Evolutionary conservation across 164 flowering plant genomes (phyloP).

Genomic region (Vitis amurensis): DNA sequence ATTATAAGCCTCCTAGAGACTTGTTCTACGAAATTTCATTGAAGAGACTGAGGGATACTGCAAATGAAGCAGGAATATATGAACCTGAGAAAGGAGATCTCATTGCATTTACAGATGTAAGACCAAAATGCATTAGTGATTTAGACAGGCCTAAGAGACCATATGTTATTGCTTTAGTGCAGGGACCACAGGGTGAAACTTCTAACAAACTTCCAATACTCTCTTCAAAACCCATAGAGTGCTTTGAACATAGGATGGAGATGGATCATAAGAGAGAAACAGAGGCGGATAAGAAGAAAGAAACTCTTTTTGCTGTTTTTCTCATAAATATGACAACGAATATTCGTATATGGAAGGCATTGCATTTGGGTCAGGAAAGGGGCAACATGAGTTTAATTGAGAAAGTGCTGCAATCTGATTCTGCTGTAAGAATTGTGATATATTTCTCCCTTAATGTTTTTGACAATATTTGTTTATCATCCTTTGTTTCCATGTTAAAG

Average conservation of each 20-base stretch:
- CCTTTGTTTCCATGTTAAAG: too few species aligned
- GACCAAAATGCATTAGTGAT: constrained; percentile 28
- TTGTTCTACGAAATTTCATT: constrained; percentile 14
- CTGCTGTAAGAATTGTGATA: constrained; percentile 16
- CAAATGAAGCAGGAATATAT: constrained; percentile 2
- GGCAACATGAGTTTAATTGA: constrained; percentile 26
- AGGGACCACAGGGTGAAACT: background rate
- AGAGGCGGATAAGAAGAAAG: background rate
- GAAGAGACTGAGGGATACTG: background rate
- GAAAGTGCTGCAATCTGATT: constrained; percentile 21
- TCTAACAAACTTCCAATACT: constrained; percentile 8
- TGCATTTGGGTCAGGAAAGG: constrained; percentile 11
- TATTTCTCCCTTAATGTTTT: background rate
- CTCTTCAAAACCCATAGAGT: constrained; percentile 27
- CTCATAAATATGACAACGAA: constrained; percentile 43
- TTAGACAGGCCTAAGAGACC: constrained; percentile 13
- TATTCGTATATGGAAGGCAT: constrained; percentile 44
- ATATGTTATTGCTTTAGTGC: constrained; percentile 20
- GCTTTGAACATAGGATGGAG: background rate
- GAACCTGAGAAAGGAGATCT: constrained; percentile 30
- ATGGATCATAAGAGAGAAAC: background rate
- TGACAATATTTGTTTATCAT: background rate
- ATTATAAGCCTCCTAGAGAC: background rate
- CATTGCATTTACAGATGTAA: constrained; percentile 27
- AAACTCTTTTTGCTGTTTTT: constrained; percentile 28